phyloP scores from a whole-genome alignment of 169 alveolate genomes.

The Ichthyophthirius multifiliis region DNA sequence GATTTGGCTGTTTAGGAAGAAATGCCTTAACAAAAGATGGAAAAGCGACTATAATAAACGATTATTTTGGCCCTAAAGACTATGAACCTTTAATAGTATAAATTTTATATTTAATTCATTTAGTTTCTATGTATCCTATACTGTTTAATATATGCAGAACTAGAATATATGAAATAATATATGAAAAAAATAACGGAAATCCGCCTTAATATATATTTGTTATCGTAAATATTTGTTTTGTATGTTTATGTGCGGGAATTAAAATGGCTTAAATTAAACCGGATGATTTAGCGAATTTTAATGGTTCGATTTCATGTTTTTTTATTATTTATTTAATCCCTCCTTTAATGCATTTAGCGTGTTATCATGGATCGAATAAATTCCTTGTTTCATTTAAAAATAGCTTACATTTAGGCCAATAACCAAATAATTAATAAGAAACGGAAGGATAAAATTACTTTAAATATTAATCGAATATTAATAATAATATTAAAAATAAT shows the following conservation, averaged over 20 bases:
- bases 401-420: neutral
- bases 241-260: neutral
- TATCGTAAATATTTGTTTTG: neutral
- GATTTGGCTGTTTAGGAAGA: neutral
- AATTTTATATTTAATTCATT: neutral
- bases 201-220: neutral
- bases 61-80: neutral
- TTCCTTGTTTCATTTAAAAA: neutral
- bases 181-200: neutral
- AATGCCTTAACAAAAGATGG: neutral
- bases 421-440: neutral
- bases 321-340: conserved; percentile 8
- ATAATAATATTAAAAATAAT: no score
- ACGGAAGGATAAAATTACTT: no score
- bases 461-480: no score
- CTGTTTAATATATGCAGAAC: neutral
- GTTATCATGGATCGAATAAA: conserved; percentile 8
- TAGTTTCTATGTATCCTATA: neutral
- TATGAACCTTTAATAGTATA: neutral
- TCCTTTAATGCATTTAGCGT: neutral
- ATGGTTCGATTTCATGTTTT: conserved; percentile 12
- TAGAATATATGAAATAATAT: neutral
- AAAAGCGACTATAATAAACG: neutral
- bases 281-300: neutral
- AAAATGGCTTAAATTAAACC: neutral